phyloP scores from a whole-genome alignment of 1,284 basidiomycete species.

The Boletus semigastroideus region DNA sequence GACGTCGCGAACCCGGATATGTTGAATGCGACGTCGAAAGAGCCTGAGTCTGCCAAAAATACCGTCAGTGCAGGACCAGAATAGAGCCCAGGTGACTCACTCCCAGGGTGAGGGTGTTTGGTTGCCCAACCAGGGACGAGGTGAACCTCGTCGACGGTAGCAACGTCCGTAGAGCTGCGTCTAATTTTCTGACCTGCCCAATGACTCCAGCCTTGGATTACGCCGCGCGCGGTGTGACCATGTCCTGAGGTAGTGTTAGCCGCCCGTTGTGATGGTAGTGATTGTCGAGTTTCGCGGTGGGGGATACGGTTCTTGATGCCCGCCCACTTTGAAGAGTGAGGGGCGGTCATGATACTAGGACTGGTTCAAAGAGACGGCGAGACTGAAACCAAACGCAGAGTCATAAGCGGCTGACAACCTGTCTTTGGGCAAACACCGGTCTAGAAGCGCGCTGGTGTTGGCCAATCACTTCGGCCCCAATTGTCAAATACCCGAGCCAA shows the following conservation, averaged over 20 bases:
- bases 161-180: constrained; percentile 20
- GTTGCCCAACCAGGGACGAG: constrained; percentile 38
- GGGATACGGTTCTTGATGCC: constrained; percentile 44
- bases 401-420: not conserved
- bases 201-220: constrained; percentile 37
- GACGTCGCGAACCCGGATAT: constrained; percentile 75
- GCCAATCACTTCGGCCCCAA: not conserved
- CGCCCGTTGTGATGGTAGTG: constrained; percentile 15
- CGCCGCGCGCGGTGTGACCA: constrained; percentile 13
- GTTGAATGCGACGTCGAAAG: constrained; percentile 70
- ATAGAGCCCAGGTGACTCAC: constrained; percentile 13
- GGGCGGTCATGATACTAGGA: constrained; percentile 27
- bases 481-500: not conserved
- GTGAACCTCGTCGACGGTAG: constrained; percentile 33
- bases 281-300: constrained; percentile 35
- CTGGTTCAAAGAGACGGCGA: constrained; percentile 1
- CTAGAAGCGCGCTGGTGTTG: not conserved
- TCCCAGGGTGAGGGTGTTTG: constrained; percentile 9
- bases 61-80: not conserved
- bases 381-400: constrained; percentile 10
- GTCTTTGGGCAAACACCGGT: not conserved
- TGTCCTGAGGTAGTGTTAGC: constrained; percentile 7
- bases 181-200: constrained; percentile 36
- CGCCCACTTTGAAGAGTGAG: constrained; percentile 35
- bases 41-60: constrained; percentile 40